These are phyloP conservation scores for Mycena sanguinolenta DNA, from an alignment of 768 basidiomycete genomes.

Conservation along the genomic window DNA sequence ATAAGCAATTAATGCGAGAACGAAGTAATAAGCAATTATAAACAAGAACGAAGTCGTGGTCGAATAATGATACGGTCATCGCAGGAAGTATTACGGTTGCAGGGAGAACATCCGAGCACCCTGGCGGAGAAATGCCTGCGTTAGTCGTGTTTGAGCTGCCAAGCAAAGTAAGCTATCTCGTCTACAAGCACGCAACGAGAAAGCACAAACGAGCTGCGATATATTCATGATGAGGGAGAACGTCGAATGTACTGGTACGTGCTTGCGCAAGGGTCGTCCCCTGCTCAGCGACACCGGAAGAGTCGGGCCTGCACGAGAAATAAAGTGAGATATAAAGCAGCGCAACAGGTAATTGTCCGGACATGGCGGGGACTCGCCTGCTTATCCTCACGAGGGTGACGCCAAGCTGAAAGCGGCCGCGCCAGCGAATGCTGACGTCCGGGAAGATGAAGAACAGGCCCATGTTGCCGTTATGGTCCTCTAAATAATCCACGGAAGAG, in stretches of 20 bases:
- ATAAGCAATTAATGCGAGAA: slow-evolving; percentile 30
- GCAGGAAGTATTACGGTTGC: slow-evolving; percentile 10
- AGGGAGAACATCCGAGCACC: slow-evolving; percentile 65
- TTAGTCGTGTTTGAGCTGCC: slow-evolving; percentile 62
- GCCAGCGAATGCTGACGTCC: slow-evolving; percentile 87
- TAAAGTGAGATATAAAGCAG: slow-evolving; percentile 32
- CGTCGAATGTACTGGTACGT: slow-evolving; percentile 84
- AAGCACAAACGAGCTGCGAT: slow-evolving; percentile 78
- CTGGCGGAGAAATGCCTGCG: slow-evolving; percentile 66
- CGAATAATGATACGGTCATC: slow-evolving; percentile 18
- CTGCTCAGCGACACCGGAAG: slow-evolving; percentile 67
- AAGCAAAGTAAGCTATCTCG: slow-evolving; percentile 33
- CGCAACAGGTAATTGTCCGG: slow-evolving; percentile 29
- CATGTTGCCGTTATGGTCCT: slow-evolving; percentile 83
- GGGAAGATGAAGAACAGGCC: slow-evolving; percentile 94
- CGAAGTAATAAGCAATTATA: slow-evolving; percentile 32
- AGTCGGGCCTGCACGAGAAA: slow-evolving; percentile 56
- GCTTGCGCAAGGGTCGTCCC: slow-evolving; percentile 79
- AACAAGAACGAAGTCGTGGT: slow-evolving; percentile 35
- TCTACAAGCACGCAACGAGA: slow-evolving; percentile 28
- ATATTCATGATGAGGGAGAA: slow-evolving; percentile 80
- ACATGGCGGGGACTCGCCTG: slow-evolving; percentile 65
- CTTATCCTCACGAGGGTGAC: slow-evolving; percentile 81
- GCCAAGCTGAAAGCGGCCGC: slow-evolving; percentile 82
- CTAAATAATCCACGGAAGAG: slow-evolving; percentile 82